Conservation (phyloP, 2,329 filamentous ascomycete genomes). For the Fusarium nematophilum region DNA sequence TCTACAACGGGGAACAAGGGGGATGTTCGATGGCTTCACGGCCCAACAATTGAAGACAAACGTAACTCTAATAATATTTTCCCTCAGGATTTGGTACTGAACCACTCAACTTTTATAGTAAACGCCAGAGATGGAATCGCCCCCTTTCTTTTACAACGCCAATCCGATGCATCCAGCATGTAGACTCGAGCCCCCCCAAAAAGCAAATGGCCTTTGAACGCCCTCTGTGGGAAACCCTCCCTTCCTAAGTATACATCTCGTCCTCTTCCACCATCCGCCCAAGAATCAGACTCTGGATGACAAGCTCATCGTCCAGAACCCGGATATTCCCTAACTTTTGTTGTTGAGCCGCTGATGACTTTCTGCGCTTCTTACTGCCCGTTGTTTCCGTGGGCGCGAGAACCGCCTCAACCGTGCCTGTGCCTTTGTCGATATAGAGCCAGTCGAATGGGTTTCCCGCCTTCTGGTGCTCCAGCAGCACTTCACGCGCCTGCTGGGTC, state of each 20-base stretch:
- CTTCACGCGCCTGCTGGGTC: conserved; percentile 70
- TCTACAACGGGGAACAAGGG: too few relatives aligned
- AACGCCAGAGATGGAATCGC: conserved; percentile 9
- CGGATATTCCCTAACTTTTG: conserved; percentile 64
- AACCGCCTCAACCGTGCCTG: conserved; percentile 63
- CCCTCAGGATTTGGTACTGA: background rate
- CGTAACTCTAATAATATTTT: conserved; percentile 8
- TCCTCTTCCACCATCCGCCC: conserved; percentile 78
- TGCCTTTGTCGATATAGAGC: conserved; percentile 80
- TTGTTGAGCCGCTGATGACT: conserved; percentile 36
- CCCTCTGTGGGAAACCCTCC: conserved; percentile 8
- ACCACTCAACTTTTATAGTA: conserved; percentile 10
- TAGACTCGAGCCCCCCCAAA: conserved; percentile 8
- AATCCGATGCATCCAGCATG: conserved; percentile 16
- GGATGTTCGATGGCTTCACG: too few relatives aligned
- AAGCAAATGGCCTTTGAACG: conserved; percentile 30
- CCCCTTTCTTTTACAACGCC: conserved; percentile 26
- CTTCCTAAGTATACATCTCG: conserved; percentile 49
- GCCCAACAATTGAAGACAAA: too few relatives aligned
- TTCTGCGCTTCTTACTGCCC: conserved; percentile 56
- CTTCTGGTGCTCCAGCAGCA: conserved; percentile 64
- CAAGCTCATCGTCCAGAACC: conserved; percentile 84
- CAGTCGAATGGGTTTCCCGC: conserved; percentile 71
- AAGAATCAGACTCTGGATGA: conserved; percentile 92
- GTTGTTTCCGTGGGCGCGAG: conserved; percentile 48